A percentile compares a stretch with the other conserved stretches of the same genome.
phyloP scores from a whole-genome alignment of 768 basidiomycete species.

The Lentinus brumalis region DNA sequence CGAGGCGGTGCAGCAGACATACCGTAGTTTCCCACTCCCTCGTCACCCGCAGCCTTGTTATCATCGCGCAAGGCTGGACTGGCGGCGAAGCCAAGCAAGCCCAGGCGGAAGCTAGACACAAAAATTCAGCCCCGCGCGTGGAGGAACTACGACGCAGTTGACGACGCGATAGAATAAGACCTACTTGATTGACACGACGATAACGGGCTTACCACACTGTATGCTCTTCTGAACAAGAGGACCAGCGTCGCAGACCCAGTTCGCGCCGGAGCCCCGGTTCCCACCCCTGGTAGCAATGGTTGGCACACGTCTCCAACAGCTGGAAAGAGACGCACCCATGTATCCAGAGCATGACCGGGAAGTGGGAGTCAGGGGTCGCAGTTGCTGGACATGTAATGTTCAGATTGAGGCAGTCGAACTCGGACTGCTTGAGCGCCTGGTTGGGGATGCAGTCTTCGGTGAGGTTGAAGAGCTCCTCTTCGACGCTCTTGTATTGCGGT shows the following conservation, averaged over 20 bases:
- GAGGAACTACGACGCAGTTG: slow-evolving; percentile 6
- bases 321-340: slow-evolving; percentile 60
- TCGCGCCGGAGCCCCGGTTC: slow-evolving; percentile 71
- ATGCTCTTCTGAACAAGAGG: slow-evolving; percentile 71
- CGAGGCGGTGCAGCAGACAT: slow-evolving; percentile 24
- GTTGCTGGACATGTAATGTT: slow-evolving; percentile 78
- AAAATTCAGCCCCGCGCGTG: slow-evolving; percentile 14
- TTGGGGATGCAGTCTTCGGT: slow-evolving; percentile 52
- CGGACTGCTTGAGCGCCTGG: slow-evolving; percentile 62
- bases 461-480: slow-evolving; percentile 66
- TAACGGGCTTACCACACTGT: slow-evolving; percentile 59
- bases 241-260: slow-evolving; percentile 79
- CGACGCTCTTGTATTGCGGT: slow-evolving; percentile 46
- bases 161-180: slow-evolving; percentile 28
- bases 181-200: slow-evolving; percentile 77
- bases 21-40: slow-evolving; percentile 82
- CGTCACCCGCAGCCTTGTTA: slow-evolving; percentile 62
- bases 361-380: slow-evolving; percentile 48
- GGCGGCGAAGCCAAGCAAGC: slow-evolving; percentile 77
- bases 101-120: slow-evolving; percentile 65
- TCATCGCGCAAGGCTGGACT: slow-evolving; percentile 66
- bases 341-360: slow-evolving; percentile 86
- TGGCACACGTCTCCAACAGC: slow-evolving; percentile 2
- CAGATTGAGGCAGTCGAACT: slow-evolving; percentile 79
- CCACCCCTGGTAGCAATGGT: slow-evolving; percentile 52